Evolutionary conservation across 2,329 filamentous ascomycete genomes (phyloP).

Genomic region (Cytospora paraplurivora): DNA sequence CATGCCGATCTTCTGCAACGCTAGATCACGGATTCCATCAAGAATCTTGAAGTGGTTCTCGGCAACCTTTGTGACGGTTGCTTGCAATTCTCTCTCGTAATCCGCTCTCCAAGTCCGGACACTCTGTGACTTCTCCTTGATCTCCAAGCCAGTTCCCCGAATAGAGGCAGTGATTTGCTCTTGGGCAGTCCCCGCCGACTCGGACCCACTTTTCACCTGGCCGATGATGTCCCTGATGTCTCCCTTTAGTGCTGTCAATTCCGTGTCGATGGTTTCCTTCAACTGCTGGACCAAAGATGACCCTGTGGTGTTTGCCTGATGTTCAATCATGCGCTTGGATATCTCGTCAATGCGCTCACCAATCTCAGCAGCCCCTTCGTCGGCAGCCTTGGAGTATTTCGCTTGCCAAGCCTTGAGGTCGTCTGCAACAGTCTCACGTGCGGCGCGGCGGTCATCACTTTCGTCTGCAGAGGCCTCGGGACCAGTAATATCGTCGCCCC

Average conservation of each 20-base stretch:
- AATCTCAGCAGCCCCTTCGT: constrained; percentile 76
- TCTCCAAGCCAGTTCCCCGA: constrained; percentile 67
- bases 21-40: constrained; percentile 78
- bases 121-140: constrained; percentile 76
- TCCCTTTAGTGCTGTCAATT: constrained; percentile 66
- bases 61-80: constrained; percentile 71
- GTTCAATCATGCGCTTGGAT: constrained; percentile 56
- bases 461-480: constrained; percentile 50
- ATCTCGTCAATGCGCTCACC: constrained; percentile 68
- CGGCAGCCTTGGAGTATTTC: constrained; percentile 82
- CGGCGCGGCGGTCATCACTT: constrained; percentile 57
- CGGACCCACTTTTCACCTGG: constrained; percentile 51
- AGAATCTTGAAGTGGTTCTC: constrained; percentile 81
- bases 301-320: constrained; percentile 67
- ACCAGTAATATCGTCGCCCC: constrained; percentile 42
- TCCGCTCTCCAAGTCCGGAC: constrained; percentile 75
- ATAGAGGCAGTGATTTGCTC: constrained; percentile 53
- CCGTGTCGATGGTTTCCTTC: constrained; percentile 64
- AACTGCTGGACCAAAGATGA: constrained; percentile 68
- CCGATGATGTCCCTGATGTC: constrained; percentile 65
- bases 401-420: constrained; percentile 86
- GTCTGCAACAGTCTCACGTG: constrained; percentile 68
- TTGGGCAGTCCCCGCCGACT: constrained; percentile 40
- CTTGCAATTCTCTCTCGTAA: constrained; percentile 70
- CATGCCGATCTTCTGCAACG: constrained; percentile 89